phyloP scores from a whole-genome alignment of 148 eudicot species.

The Drosera capensis region DNA sequence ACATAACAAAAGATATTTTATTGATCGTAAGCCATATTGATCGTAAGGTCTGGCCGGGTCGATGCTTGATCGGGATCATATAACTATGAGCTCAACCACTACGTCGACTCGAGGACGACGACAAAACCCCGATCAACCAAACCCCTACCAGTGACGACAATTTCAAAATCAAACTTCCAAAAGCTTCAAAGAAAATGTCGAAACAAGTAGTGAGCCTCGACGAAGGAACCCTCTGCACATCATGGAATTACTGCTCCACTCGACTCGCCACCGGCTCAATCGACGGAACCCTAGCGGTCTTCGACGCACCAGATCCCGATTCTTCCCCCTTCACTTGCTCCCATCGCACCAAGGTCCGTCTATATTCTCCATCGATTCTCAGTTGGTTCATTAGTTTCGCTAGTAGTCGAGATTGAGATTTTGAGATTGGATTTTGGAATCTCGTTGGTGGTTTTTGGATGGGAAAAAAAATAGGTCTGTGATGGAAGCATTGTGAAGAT shows the following conservation, averaged over 20 bases:
- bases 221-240: slow-evolving; percentile 46
- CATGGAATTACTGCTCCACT: slow-evolving; percentile 69
- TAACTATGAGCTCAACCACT: too few species aligned
- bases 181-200: too few species aligned
- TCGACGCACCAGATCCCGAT: slow-evolving; percentile 50
- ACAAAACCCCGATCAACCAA: too few species aligned
- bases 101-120: too few species aligned
- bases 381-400: background rate
- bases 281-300: slow-evolving; percentile 45
- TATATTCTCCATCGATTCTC: background rate
- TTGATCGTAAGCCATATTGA: too few species aligned
- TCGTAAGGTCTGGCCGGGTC: too few species aligned
- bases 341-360: slow-evolving; percentile 33
- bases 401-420: background rate
- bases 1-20: too few species aligned
- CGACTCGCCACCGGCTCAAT: slow-evolving; percentile 53
- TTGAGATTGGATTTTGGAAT: background rate
- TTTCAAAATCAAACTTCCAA: too few species aligned
- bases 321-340: slow-evolving; percentile 41
- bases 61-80: too few species aligned
- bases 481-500: slow-evolving; percentile 51
- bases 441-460: background rate
- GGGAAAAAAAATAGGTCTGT: slow-evolving; percentile 26
- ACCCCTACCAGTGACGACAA: too few species aligned
- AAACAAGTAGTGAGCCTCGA: slow-evolving; percentile 38